Percentiles rank a stretch among this genome's conserved stretches.
phyloP scores from a whole-genome alignment of 176 grass and related monocot species.

The maize (Zea mays) region Zm-B73-REFERENCE-NAM-5.0 NC_050102.1:93703501-93704000 shows the following conservation, averaged over 20 bases:
- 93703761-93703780: too few relatives aligned
- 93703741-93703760: too few relatives aligned
- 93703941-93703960: neutral
- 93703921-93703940: neutral
- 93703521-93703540: neutral
- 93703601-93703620: too few relatives aligned
- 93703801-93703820: neutral
- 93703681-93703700: too few relatives aligned
- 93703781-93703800: neutral
- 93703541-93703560: neutral
- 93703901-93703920: neutral
- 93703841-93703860: neutral
- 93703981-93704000: neutral
- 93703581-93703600: too few relatives aligned
- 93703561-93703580: too few relatives aligned
- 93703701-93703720: too few relatives aligned
- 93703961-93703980: neutral
- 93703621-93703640: too few relatives aligned
- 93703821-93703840: neutral
- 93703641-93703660: too few relatives aligned
- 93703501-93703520: neutral
- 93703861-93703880: neutral
- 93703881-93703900: neutral
- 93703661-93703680: too few relatives aligned
- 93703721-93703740: too few relatives aligned